Percentiles rank a stretch among this genome's conserved stretches.
Evolutionary conservation across 192 early-diverging fungal species (phyloP).

Genomic region (Entophlyctis luteolus): DNA sequence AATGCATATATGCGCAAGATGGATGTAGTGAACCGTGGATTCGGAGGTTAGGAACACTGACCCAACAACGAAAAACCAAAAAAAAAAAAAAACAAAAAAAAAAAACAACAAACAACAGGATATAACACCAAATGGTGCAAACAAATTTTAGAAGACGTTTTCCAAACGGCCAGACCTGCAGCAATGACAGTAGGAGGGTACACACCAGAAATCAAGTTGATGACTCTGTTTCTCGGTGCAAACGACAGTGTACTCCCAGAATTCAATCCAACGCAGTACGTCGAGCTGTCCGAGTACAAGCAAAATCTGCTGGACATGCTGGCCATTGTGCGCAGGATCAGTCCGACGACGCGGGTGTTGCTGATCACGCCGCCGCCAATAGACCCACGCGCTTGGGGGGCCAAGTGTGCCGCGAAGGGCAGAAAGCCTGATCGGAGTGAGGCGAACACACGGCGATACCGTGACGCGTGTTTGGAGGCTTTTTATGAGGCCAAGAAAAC

Average conservation of each 20-base stretch:
- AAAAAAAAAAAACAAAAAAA: no score
- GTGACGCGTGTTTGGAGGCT: conserved; percentile 31
- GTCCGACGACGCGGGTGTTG: conserved; percentile 61
- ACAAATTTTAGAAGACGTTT: no score
- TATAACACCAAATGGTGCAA: no score
- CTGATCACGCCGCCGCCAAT: conserved; percentile 72
- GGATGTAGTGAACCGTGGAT: not conserved
- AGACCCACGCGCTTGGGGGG: conserved; percentile 44
- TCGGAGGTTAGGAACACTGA: no score
- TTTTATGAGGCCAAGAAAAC: not conserved
- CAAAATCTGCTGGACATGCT: conserved; percentile 61
- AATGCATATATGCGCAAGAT: not conserved
- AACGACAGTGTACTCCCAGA: conserved; percentile 65
- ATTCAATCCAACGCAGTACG: conserved; percentile 52
- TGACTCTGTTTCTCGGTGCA: conserved; percentile 78
- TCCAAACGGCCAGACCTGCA: no score
- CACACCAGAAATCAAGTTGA: conserved; percentile 50
- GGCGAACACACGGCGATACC: conserved; percentile 18
- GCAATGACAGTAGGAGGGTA: no score
- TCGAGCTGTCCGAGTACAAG: conserved; percentile 56
- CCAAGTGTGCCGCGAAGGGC: conserved; percentile 20
- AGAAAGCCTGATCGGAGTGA: conserved; percentile 15
- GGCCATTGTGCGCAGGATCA: conserved; percentile 48
- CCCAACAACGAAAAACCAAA: no score
- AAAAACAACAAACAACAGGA: no score